phyloP scores from a whole-genome alignment of 73 alveolate genomes.

The Effrenium voratum region DNA sequence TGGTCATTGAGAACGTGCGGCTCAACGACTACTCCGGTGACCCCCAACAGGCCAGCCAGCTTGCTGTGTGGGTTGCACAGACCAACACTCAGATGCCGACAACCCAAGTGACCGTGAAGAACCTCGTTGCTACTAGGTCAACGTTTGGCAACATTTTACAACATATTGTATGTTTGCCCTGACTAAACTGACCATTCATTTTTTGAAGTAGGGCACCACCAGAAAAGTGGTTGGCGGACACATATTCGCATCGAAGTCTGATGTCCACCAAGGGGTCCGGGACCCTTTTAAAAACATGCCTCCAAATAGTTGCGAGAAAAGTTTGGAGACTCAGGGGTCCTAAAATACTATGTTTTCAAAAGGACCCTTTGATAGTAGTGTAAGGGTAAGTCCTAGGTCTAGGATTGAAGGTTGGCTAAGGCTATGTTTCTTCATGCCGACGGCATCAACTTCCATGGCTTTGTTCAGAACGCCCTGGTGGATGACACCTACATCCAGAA shows the following conservation, averaged over 20 bases:
- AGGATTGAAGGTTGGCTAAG: too few relatives aligned
- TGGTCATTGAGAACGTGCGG: conserved; percentile 28
- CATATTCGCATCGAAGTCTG: too few relatives aligned
- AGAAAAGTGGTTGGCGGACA: not conserved
- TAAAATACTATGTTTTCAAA: not conserved
- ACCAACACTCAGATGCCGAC: conserved; percentile 23
- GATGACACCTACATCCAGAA: conserved; percentile 71
- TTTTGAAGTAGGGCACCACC: not conserved
- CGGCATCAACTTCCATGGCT: conserved; percentile 88
- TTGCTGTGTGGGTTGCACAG: conserved; percentile 91
- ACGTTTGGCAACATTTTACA: too few relatives aligned
- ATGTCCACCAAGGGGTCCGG: not conserved
- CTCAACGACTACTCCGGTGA: conserved; percentile 8
- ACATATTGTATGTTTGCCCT: too few relatives aligned
- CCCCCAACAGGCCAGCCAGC: conserved; percentile 43
- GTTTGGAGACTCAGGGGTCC: not conserved
- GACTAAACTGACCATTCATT: not conserved
- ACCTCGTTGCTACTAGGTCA: conserved; percentile 73
- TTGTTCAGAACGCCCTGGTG: conserved; percentile 57
- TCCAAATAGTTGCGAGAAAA: not conserved
- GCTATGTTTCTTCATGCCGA: conserved; percentile 61
- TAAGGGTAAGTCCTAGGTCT: too few relatives aligned
- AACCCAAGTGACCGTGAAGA: conserved; percentile 1
- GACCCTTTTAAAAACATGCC: not conserved
- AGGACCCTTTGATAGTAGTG: not conserved